Conservation (phyloP, 257 asterid genomes). For the Eustoma russellianum region DNA sequence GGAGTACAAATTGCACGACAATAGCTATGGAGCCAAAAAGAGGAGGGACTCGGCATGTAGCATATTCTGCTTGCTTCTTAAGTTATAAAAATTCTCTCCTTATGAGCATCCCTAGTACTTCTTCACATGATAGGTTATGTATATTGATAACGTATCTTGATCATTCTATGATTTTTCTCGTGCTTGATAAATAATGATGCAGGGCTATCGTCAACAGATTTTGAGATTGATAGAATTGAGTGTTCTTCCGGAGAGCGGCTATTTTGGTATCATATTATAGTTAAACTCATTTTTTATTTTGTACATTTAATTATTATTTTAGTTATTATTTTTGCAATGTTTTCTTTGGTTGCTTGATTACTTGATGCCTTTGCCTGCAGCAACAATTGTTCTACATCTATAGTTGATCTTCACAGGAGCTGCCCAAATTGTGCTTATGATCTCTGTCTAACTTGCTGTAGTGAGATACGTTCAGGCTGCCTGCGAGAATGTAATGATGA, state of each 20-base stretch:
- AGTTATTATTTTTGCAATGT: background rate
- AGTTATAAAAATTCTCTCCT: background rate
- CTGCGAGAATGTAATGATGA: constrained; percentile 21
- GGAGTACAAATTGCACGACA: background rate
- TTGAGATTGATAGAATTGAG: constrained; percentile 22
- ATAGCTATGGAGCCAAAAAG: background rate
- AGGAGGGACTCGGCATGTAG: background rate
- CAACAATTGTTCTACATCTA: constrained; percentile 49
- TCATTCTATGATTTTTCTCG: background rate
- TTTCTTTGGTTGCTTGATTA: no score
- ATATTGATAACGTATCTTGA: background rate
- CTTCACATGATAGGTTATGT: background rate
- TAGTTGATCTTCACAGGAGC: constrained; percentile 53
- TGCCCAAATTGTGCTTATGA: constrained; percentile 53
- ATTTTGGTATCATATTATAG: constrained; percentile 30
- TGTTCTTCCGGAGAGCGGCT: constrained; percentile 33
- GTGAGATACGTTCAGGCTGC: constrained; percentile 47
- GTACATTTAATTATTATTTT: background rate
- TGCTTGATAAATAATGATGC: constrained; percentile 8
- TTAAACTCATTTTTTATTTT: background rate
- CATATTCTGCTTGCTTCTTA: background rate
- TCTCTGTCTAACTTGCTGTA: constrained; percentile 55
- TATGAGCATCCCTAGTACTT: background rate
- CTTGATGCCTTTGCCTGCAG: constrained; percentile 24
- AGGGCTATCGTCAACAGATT: constrained; percentile 28